Conservation (phyloP, 192 early-diverging fungal genomes). For the Coemansia sp. region DNA sequence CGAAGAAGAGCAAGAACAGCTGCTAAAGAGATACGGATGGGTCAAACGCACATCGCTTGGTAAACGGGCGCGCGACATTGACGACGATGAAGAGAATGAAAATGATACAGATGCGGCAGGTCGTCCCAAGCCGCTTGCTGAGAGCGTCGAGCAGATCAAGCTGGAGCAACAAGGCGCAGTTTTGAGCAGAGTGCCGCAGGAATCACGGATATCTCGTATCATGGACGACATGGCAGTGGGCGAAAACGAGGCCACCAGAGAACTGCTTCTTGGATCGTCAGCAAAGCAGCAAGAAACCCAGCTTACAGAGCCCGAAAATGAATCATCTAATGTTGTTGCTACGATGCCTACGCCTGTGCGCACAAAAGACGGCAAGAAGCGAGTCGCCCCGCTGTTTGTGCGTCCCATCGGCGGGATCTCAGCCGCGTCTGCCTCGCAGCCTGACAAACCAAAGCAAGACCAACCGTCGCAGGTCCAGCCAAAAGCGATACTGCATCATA, state of each 20-base stretch:
- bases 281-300: too few species aligned
- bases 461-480: neutral
- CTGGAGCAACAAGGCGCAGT: slow-evolving; percentile 61
- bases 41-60: neutral
- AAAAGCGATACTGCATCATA: too few species aligned
- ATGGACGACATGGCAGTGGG: neutral
- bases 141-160: slow-evolving; percentile 65
- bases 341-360: slow-evolving; percentile 57
- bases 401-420: slow-evolving; percentile 23
- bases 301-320: too few species aligned
- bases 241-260: neutral
- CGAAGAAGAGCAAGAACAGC: slow-evolving; percentile 64
- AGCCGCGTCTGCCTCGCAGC: neutral
- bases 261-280: neutral
- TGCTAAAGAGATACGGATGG: slow-evolving; percentile 41
- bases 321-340: too few species aligned
- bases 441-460: neutral
- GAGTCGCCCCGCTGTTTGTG: slow-evolving; percentile 76
- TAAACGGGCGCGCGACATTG: slow-evolving; percentile 4
- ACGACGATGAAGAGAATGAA: neutral
- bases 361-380: slow-evolving; percentile 80
- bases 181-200: slow-evolving; percentile 16
- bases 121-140: slow-evolving; percentile 55
- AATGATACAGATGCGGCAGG: slow-evolving; percentile 54
- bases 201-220: slow-evolving; percentile 37